Base-by-base conservation (phyloP, 768 basidiomycete genomes). In the Favolaschia claudopus region DNA sequence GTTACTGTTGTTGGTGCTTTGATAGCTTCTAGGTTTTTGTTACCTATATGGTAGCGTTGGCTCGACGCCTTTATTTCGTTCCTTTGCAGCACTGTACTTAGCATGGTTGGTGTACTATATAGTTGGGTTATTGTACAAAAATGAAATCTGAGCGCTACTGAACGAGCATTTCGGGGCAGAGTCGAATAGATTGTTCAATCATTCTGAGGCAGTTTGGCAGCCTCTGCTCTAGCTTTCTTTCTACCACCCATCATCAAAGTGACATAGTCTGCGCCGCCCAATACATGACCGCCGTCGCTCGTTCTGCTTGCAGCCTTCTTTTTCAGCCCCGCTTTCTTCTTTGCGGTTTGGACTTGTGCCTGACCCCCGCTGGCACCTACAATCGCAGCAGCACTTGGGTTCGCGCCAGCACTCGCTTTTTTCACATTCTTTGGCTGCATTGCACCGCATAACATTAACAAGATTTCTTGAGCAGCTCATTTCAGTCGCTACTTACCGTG, bases 221-320 rank as follows among this genome's bases (percentile, higher is more conserved):
- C 89, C 71, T 92, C 92, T 68, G 83, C 79, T 50, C 74, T 78
- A 14, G 86, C 89, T 68, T 84, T 89, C 66, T 81, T 80, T 58
- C 91, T 77, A n/a, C 89, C 79, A 17, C 91, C 90, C 79, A 87
- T 78, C 79, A 91, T 75, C 62, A 93, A 70, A 12, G 83, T 78
- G 42, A 93, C 86, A 68, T 93, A 93, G 71, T 93, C 92, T 28
- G 88, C 91, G 19, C 83, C 89, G 19, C 89, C 90, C 33, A 92
- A 76, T 3, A 92, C 81, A 49, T 70, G 81, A 0, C 74, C 79
- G 14, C 62, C 43, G 52, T 67, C 48, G 4, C 39, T 65, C 48
- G 67, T 64, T 51, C 67, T 76, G 7, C 43, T 22, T 9, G 52
- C 39, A 14, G 73, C 66, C 62, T 82, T 83, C 28, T 72, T 76